Evolutionary conservation across 495 filamentous ascomycete species (phyloP).

Genomic region (Lepraria neglecta): DNA sequence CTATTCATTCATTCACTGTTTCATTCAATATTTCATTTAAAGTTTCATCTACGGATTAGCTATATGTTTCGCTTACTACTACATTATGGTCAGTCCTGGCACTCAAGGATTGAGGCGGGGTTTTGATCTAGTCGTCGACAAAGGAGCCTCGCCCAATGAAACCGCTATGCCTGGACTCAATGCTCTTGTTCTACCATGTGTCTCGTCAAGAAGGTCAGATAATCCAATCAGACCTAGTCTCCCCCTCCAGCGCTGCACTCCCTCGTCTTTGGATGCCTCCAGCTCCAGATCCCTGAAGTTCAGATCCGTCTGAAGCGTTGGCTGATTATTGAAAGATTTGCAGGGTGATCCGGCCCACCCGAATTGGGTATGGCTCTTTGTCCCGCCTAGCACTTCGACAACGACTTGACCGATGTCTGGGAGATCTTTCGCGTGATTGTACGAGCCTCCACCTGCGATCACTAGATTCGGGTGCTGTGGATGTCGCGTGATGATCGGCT

Average conservation of each 20-base stretch:
- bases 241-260: not conserved
- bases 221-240: not conserved
- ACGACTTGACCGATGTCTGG: not conserved
- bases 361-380: not conserved
- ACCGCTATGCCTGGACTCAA: too few relatives aligned
- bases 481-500: not conserved
- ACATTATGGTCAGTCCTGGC: too few relatives aligned
- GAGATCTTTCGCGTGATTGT: slow-evolving; percentile 6
- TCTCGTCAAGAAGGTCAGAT: not conserved
- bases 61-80: too few relatives aligned
- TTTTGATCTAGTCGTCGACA: too few relatives aligned
- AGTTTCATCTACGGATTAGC: too few relatives aligned
- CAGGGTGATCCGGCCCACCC: not conserved
- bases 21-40: too few relatives aligned
- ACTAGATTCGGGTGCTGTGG: not conserved
- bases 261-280: not conserved
- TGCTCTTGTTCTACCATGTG: too few relatives aligned
- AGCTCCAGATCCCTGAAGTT: not conserved
- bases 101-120: too few relatives aligned
- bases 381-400: not conserved
- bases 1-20: too few relatives aligned
- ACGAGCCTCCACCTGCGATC: not conserved
- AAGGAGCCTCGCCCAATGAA: too few relatives aligned
- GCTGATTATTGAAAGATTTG: not conserved
- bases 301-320: not conserved